Conservation (phyloP, 2,329 filamentous ascomycete genomes). For the Diplodia mutila region DNA sequence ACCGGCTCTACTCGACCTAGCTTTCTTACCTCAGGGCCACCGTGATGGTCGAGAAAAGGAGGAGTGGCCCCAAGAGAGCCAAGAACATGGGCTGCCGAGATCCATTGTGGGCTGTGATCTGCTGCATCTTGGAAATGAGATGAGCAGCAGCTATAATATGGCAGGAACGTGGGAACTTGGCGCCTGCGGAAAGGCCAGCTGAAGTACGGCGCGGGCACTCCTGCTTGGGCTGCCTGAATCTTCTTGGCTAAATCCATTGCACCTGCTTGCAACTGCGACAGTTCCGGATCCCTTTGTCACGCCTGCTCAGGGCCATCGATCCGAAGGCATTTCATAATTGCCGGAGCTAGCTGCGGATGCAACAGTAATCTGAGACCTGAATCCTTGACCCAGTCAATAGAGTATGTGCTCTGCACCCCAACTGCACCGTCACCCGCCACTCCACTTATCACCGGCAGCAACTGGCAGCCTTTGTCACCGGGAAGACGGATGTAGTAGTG, state of each 20-base stretch:
- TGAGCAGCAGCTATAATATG: not conserved
- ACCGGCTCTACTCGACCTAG: not conserved
- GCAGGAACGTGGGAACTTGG: not conserved
- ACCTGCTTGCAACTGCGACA: slow-evolving; percentile 4
- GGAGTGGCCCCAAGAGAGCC: slow-evolving; percentile 27
- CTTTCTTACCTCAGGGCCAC: slow-evolving; percentile 25
- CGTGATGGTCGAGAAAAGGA: slow-evolving; percentile 28
- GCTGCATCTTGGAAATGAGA: slow-evolving; percentile 18
- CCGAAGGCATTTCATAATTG: not conserved
- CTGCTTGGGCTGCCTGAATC: not conserved
- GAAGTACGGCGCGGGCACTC: not conserved
- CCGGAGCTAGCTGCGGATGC: not conserved
- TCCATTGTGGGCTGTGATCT: slow-evolving; percentile 29
- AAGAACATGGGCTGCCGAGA: slow-evolving; percentile 33
- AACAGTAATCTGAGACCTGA: not conserved
- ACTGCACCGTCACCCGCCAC: not conserved
- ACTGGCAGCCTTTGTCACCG: not conserved
- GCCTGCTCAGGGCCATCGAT: slow-evolving; percentile 6
- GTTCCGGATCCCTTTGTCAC: slow-evolving; percentile 1
- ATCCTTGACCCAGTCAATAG: not conserved
- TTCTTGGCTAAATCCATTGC: not conserved
- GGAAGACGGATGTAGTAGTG: not conserved
- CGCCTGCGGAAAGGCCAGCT: not conserved
- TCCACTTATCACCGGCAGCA: not conserved
- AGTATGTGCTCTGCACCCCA: not conserved